Evolutionary conservation across 768 basidiomycete species (phyloP).

Genomic region (Xerocomellus amylosporus): DNA sequence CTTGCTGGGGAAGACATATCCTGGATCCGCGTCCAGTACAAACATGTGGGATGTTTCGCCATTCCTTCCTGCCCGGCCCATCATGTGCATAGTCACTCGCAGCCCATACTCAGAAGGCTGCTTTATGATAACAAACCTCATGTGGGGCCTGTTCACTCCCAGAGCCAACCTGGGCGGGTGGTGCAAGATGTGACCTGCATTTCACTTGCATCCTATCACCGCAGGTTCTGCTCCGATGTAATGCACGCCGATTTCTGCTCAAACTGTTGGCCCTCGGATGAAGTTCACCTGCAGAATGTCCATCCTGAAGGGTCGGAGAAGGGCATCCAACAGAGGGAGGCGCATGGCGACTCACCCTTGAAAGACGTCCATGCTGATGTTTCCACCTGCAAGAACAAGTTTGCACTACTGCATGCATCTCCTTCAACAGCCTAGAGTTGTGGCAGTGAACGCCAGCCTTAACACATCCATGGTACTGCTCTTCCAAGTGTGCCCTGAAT

Average conservation of each 20-base stretch:
- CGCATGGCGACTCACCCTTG: neutral
- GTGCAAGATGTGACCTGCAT: slow-evolving; percentile 4
- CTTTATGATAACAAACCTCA: neutral
- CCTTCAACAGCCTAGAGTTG: neutral
- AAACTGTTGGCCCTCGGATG: neutral
- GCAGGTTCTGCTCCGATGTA: neutral
- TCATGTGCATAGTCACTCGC: neutral
- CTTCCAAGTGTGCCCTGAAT: neutral
- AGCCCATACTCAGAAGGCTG: neutral
- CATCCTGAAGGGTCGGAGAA: neutral
- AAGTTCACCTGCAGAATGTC: too few species aligned
- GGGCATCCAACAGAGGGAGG: too few species aligned
- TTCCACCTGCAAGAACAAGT: neutral
- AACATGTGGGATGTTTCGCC: neutral
- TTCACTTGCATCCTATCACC: neutral
- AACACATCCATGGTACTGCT: neutral
- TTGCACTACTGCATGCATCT: neutral
- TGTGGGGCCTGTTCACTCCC: neutral
- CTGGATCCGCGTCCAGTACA: neutral
- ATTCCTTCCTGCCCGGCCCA: neutral
- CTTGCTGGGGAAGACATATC: too few species aligned
- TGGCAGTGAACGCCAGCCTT: neutral
- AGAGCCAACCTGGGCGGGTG: neutral
- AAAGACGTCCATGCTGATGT: neutral
- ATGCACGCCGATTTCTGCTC: neutral